Percentiles rank a stretch among this genome's conserved stretches.
Evolutionary conservation across 2,329 filamentous ascomycete species (phyloP).

Genomic region (Xylariaceae sp.): DNA sequence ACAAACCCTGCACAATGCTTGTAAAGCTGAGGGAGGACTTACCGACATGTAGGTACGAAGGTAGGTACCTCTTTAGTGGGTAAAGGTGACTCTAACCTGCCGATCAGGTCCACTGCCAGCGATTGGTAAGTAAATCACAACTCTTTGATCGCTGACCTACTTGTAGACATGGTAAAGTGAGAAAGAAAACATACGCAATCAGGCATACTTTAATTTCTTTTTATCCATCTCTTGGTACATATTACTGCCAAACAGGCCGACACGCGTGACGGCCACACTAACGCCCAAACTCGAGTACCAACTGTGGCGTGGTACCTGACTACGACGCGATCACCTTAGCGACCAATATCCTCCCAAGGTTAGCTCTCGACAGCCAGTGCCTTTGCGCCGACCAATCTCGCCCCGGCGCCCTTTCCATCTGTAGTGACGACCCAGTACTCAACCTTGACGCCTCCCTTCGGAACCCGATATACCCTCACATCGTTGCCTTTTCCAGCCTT

Average conservation of each 20-base stretch:
- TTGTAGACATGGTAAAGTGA: too few relatives aligned
- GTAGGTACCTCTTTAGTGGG: background rate
- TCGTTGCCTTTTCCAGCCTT: conserved; percentile 58
- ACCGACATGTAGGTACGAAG: background rate
- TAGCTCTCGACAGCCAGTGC: conserved; percentile 70
- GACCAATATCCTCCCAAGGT: too few relatives aligned
- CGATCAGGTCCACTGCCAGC: too few relatives aligned
- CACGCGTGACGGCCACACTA: too few relatives aligned
- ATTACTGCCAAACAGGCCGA: background rate
- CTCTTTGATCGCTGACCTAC: too few relatives aligned
- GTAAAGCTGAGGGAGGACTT: too few relatives aligned
- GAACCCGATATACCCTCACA: conserved; percentile 69
- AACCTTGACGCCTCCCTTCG: conserved; percentile 54
- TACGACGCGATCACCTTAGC: too few relatives aligned
- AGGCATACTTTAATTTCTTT: background rate
- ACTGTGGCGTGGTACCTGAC: too few relatives aligned
- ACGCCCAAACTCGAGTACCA: too few relatives aligned
- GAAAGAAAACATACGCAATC: too few relatives aligned
- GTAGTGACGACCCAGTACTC: conserved; percentile 78
- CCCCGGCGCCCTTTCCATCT: conserved; percentile 47
- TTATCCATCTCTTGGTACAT: too few relatives aligned
- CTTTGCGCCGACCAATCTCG: conserved; percentile 67
- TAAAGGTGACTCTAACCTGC: background rate
- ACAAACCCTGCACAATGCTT: background rate
- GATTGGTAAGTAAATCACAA: too few relatives aligned